Evolutionary conservation across 2,329 filamentous ascomycete genomes (phyloP), one percentile per base, ranked within the genome.

Genomic region (Camptophora hylomeconis): DNA sequence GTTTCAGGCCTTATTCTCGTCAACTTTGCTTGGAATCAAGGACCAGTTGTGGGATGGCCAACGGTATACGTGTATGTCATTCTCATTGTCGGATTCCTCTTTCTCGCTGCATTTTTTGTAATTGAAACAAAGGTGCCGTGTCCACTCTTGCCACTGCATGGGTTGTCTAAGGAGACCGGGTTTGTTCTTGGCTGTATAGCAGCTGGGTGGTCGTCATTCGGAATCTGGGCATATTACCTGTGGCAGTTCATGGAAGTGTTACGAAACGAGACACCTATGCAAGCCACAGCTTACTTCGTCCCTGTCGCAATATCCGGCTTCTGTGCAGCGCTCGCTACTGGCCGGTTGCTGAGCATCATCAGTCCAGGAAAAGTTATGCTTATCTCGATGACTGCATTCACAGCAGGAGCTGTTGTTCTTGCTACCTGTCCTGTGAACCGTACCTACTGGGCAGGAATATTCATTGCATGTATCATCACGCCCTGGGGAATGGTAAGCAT

Each of bases 1-100:
- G 56, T 70, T 5, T 50, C 52, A 3, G 63, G 58, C 5, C 54
- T 69, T 32, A 55, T 70, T 3, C 54, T 69, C n/a, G 54, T 71
- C 39, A 67, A 71, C 32, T 65, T 72, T 28, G 63, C 65, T 0
- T 65, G 65, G 50, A 72, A 69, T 20, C 63, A 68, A 41, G 63
- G 61, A 3, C 56, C 60, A 0, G 53, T 61, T 2, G 58, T 60
- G 4, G 56, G 59, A 0, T 69, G 65, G 65, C 39, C 44, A 2
- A 45, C 54, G 3, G 48, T 60, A 1, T 67, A 68, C 41, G 58
- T 65, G 9, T 61, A 58, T 37, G 50, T 56, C 1, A 38, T 59
- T 4, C 50, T 67, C 3, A 57, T 63, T 12, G 31, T 67, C 3
- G 63, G 63, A 3, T 25, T 64, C 9, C 27, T 64, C 1, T 46